Conservation (phyloP, 2,329 filamentous ascomycete species). For the Pyrenochaeta sp. region DNA sequence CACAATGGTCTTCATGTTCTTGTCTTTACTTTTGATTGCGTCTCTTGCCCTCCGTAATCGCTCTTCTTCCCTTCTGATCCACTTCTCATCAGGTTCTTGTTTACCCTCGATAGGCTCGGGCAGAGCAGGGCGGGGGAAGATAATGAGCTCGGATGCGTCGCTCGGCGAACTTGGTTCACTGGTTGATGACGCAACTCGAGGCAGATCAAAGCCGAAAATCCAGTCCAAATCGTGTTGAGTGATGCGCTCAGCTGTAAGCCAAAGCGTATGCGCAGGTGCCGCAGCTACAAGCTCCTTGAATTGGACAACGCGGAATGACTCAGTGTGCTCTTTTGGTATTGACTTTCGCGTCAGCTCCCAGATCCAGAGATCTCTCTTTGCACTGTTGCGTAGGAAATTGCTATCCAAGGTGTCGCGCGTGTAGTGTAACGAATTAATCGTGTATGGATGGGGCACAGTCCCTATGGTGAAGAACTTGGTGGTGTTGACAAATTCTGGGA, state of each 20-base stretch:
- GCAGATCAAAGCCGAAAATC: slow-evolving; percentile 86
- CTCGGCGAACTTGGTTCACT: slow-evolving; percentile 67
- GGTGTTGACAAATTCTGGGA: slow-evolving; percentile 74
- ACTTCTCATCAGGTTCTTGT: slow-evolving; percentile 59
- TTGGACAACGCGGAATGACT: slow-evolving; percentile 71
- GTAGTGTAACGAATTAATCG: slow-evolving; percentile 73
- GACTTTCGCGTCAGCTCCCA: slow-evolving; percentile 73
- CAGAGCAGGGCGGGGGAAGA: slow-evolving; percentile 53
- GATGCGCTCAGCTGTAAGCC: slow-evolving; percentile 76
- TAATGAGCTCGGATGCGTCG: slow-evolving; percentile 63
- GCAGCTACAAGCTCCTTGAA: slow-evolving; percentile 86
- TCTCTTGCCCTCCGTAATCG: slow-evolving; percentile 64
- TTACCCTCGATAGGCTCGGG: slow-evolving; percentile 62
- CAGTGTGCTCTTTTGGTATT: slow-evolving; percentile 69
- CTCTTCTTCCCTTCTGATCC: slow-evolving; percentile 63
- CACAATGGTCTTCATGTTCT: slow-evolving; percentile 38
- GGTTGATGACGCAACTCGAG: slow-evolving; percentile 62
- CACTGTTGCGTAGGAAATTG: slow-evolving; percentile 62
- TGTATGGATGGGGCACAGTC: slow-evolving; percentile 91
- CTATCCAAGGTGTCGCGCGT: slow-evolving; percentile 56
- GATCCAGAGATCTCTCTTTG: slow-evolving; percentile 82
- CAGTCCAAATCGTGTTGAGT: slow-evolving; percentile 80
- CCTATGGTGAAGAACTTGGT: slow-evolving; percentile 81
- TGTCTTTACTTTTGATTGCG: slow-evolving; percentile 46
- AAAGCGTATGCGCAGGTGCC: slow-evolving; percentile 70